A percentile compares a stretch with the other conserved stretches of the same genome.
These are phyloP conservation scores for Cymbopogon flexuosus DNA, from an alignment of 202 grass and related monocot species.

Conservation along the genomic window DNA sequence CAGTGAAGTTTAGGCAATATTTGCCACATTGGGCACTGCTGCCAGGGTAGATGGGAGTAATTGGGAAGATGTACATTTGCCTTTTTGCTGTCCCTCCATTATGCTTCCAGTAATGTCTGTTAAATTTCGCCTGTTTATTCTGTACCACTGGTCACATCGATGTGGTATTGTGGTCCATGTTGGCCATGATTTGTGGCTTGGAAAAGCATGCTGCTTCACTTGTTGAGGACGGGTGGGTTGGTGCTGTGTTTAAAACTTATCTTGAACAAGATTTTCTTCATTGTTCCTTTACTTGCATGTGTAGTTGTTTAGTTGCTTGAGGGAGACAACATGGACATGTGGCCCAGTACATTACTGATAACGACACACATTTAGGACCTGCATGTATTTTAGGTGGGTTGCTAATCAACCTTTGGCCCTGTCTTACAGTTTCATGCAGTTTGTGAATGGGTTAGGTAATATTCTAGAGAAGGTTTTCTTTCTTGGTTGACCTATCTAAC, in stretches of 20 bases:
- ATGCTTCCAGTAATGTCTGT: not conserved
- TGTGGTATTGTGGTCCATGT: slow-evolving; percentile 19
- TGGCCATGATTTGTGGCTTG: not conserved
- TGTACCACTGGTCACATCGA: not conserved
- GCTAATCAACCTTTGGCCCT: slow-evolving; percentile 4
- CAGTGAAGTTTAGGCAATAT: not conserved
- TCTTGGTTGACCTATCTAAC: not conserved
- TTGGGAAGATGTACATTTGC: not conserved
- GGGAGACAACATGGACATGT: slow-evolving; percentile 40
- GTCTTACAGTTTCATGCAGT: not conserved
- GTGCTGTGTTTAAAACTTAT: not conserved
- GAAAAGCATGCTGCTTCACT: slow-evolving; percentile 26
- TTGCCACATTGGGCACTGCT: not conserved
- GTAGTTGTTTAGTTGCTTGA: slow-evolving; percentile 27
- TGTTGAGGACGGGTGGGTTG: slow-evolving; percentile 7
- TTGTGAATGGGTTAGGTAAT: not conserved
- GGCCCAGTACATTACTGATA: not conserved
- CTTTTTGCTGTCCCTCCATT: not conserved
- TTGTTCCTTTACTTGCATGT: slow-evolving; percentile 26
- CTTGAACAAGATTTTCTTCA: not conserved
- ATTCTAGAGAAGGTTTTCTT: not conserved
- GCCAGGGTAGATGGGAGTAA: not conserved
- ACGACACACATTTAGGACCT: not conserved
- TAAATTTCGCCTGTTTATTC: not conserved
- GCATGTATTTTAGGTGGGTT: slow-evolving; percentile 10